Base-by-base conservation (phyloP, 148 eudicot genomes). In the Polygonum maritimum region DNA sequence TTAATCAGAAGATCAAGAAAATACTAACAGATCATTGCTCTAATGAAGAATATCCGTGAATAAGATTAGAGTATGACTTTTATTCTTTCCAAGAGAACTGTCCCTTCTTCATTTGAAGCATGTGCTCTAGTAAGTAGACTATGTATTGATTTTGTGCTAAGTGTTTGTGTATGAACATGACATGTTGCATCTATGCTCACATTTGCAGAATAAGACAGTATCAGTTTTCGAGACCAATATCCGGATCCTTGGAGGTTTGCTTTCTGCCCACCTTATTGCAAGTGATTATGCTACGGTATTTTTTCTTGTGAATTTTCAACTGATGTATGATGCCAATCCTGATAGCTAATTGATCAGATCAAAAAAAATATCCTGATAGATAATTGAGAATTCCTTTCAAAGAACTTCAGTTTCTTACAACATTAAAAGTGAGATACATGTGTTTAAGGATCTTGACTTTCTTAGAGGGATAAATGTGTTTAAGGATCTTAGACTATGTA, bases 241-340 rank as follows among this genome's bases (percentile, higher is more conserved):
- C 67, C 87, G 99, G 76, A 84, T 95, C 74, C 94, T 95, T 84
- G 99, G 99, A 86, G 99, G 99, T 73, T 81, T 95, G 81, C 87
- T 95, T 67, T 95, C 99, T 86, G 99, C 97, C 81, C 99, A 95
- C 87, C 96, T 95, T 79, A 87, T 95, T 86, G 99, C 99, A 79
- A 95, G 99, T 83, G 99, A 95, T 82, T 87, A 95, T 82, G 91
- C 90, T 63, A 95, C 96, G 97, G 99, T 95, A 95, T 77, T 78
- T 35, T 77, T 75, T 58, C 58, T 81, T 57, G 58, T 79, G 31
- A 77, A 69, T 67, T 38, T 35, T 6, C 11, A 15, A 38, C 11
- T 38, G 71, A 67, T 35, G 36, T 67, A 57, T 57, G 63, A 57
- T n/a, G 63, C 22, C 22, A 57, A 57, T 57, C 33, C 63, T 57